Evolutionary conservation across 2,329 filamentous ascomycete genomes (phyloP).

Genomic region (Cadophora gregata): DNA sequence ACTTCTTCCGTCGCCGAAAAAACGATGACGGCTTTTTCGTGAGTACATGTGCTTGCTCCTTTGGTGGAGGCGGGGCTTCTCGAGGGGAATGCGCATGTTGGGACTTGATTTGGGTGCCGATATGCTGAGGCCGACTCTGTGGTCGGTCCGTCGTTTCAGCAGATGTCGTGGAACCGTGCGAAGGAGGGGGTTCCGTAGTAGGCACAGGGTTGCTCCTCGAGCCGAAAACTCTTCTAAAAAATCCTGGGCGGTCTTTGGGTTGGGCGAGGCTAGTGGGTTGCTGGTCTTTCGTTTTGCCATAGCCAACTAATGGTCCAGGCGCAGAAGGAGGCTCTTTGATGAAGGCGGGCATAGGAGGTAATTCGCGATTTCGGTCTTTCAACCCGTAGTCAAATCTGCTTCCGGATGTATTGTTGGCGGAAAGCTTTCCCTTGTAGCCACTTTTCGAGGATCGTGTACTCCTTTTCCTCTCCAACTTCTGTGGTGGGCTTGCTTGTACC

Average conservation of each 20-base stretch:
- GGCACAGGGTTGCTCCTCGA: slow-evolving; percentile 59
- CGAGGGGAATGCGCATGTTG: slow-evolving; percentile 36
- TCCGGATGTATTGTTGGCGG: slow-evolving; percentile 43
- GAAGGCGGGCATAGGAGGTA: slow-evolving; percentile 45
- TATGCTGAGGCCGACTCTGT: slow-evolving; percentile 50
- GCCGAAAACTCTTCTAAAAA: slow-evolving; percentile 89
- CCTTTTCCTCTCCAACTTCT: slow-evolving; percentile 58
- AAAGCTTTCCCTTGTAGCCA: slow-evolving; percentile 48
- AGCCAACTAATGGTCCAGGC: slow-evolving; percentile 58
- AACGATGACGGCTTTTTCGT: slow-evolving; percentile 95
- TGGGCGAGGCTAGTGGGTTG: slow-evolving; percentile 47
- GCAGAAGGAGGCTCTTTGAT: slow-evolving; percentile 57
- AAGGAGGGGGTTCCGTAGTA: slow-evolving; percentile 42
- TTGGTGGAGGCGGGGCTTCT: slow-evolving; percentile 40
- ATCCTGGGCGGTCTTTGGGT: slow-evolving; percentile 77
- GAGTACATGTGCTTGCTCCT: slow-evolving; percentile 50
- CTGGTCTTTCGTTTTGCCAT: slow-evolving; percentile 48
- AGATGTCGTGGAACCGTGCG: slow-evolving; percentile 46
- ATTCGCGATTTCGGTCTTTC: slow-evolving; percentile 38
- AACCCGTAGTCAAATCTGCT: slow-evolving; percentile 45
- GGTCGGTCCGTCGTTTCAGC: slow-evolving; percentile 48
- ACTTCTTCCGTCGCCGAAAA: slow-evolving; percentile 93
- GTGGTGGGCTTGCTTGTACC: slow-evolving; percentile 23
- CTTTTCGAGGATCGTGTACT: slow-evolving; percentile 61
- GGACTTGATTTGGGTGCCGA: slow-evolving; percentile 55